Evolutionary conservation across 108 stramenopile species (phyloP), one percentile per base, ranked within the genome.

Genomic region (Skeletonema costatum): DNA sequence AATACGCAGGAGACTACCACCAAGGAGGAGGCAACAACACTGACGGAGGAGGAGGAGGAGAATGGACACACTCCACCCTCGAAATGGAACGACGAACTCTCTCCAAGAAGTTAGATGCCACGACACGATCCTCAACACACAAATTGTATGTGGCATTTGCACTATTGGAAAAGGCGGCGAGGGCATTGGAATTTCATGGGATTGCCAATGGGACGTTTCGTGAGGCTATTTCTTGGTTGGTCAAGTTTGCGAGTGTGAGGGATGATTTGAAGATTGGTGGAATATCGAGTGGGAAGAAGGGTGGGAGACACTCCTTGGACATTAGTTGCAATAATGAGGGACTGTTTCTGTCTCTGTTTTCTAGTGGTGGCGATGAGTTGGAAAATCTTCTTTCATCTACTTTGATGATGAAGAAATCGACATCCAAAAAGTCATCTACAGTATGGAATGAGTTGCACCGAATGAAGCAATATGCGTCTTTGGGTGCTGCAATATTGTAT

Each of bases 381-480:
- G 51, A 53, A 19, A 21, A 19, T 21, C 21, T 53, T 2, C 16
- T 53, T 19, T n/a, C 63, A 42, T 29, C 62, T 16, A 48, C 71
- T 1, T 63, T 21, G 29, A 2, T 63, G 36, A 44, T n/a, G 38
- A 21, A 36, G 14, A 36, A 48, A 51, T 69, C 68, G 14, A 51
- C 48, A 74, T 41, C 33, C 19, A 66, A 21, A 14, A 25, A 60
- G 50, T 41, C 70, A 5, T 70, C 63, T 10, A 32, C 38, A 39
- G 9, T 42, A 14, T 32, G 58, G 38, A 51, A 56, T 1, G 71
- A 73, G 29, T 31, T 80, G 44, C 71, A 80, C 50, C 71, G 78
- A n/a, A 19, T 80, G 9, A 64, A 72, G 58, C 78, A 80, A 63
- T 80, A 68, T 62, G 71, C 78, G 5, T 62, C 78, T 33, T 67